Evolutionary conservation across 306 rosid genomes (phyloP), one percentile per base, ranked within the genome.

Genomic region (Calophaca sinica): DNA sequence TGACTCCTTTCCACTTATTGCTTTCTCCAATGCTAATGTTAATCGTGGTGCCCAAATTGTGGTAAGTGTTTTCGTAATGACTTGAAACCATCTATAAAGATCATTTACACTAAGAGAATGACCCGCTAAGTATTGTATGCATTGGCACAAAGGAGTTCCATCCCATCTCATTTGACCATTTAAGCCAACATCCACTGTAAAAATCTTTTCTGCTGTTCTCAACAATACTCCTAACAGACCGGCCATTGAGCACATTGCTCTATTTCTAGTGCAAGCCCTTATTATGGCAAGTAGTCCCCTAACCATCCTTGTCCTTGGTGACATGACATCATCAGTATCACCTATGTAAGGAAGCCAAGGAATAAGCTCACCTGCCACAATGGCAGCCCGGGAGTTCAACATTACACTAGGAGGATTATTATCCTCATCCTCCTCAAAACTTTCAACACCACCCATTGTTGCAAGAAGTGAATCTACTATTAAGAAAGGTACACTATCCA

Each of bases 401-500:
- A 94, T 94, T 74, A 94, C 99, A 10, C 99, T 92, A 28, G 99
- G 97, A 80, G 97, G 99, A 82, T 94, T 94, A 75, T 88, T 76
- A 73, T 91, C 96, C 81, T 84, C 97, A 42, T 92, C 96, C 85
- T 88, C 97, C 83, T 94, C 99, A 81, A 88, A 94, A 76, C 97
- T 92, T 90, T 94, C 99, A 82, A 94, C 96, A 52, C 99, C 99
- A 53, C 99, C 99, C 99, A 94, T 94, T 68, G 99, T 89, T 49
- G 97, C 93, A 84, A 94, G 91, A 73, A 94, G 97, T 14, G 99
- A 92, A 81, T 94, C 99, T 65, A 94, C 97, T 49, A 94, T 94
- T 79, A 89, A 65, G 80, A 83, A 89, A 68, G 97, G 86, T 68
- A 94, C 72, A 45, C 78, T 75, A 7, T 90, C 97, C 86, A 81